Evolutionary conservation across 2,329 filamentous ascomycete species (phyloP), one percentile per base, ranked within the genome.

Genomic region (Ploettnerulaceae sp.): DNA sequence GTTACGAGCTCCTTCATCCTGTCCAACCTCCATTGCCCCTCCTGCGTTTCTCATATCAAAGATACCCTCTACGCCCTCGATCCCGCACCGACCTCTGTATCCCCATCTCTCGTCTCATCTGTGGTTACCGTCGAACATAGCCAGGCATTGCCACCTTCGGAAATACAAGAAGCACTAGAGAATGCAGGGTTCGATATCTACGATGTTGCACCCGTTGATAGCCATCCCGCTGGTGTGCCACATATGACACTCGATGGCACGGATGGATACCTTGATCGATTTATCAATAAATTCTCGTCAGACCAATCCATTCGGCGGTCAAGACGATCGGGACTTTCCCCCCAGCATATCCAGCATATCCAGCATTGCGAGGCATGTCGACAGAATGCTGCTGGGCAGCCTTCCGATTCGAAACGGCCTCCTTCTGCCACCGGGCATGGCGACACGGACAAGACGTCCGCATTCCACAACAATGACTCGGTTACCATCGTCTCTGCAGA

Each of bases 1-100:
- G 32, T 53, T 20, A 60, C 59, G 31, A 60, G 56, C 36, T 59
- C 60, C 25, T 79, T 84, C 60, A 72, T 88, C 51, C 70, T 89
- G 56, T 77, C 75, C 52, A 89, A 89, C 64, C 72, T 89, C n/a
- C 85, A 89, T 66, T 89, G 85, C 67, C 81, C 84, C 11, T 85
- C 83, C 50, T 89, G 85, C 64, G 79, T 87, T 39, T 75, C 77
- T 26, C 72, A 75, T 55, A 87, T 89, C 60, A 73, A 79, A 59
- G 69, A 74, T 44, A 72, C 75, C 49, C 67, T 89, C 48, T 70
- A 57, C 26, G 55, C 58, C 5, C 64, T 76, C 63, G 48, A 71
- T 69, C 67, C 75, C 62, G 60, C 68, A 70, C 69, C 70, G 60
- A 54, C 62, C 45, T 80, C 77, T 68, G 75, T 87, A 22, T 83